Base-by-base conservation (phyloP, 208 protist genomes). In the Trypanosoma mega region DNA sequence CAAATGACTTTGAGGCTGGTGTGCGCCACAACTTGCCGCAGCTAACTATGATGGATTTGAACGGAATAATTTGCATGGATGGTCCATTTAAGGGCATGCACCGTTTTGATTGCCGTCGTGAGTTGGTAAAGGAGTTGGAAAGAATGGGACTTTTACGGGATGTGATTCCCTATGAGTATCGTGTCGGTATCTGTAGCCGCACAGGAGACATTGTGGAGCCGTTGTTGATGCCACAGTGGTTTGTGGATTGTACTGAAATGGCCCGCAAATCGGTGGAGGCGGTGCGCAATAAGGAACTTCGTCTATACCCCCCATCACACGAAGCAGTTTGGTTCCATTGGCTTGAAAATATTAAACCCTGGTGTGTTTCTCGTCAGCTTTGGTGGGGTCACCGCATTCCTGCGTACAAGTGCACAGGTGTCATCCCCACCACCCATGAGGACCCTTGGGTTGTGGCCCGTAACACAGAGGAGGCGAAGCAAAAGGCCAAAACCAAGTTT, bases 311-410 rank as follows among this genome's bases (percentile, higher is more conserved):
- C 16, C 7, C 81, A 27, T 77, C 80, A 3, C 97, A 99, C 72
- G 78, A 94, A 45, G 53, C 76, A 5, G 96, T 90, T 26, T 99
- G 98, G 98, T 95, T 80, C 78, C 82, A 97, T 75, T 99, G 97
- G 97, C 85, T 99, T 29, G 93, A 96, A 63, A 96, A 97, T 54
- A 92, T 97, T 72, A 87, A 96, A 64, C 97, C 97, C 62, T 99
- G 98, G 98, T 96, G 98, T 69, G 96, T 99, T 31, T 99, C 98
- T 11, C 85, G 98, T 29, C 98, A 99, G 84, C 89, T 99, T 21
- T 99, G 98, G 99, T 99, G 99, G 99, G 99, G 99, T 27, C 99
- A 99, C 78, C 93, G 98, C 62, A 99, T 99, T 64, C 99, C 99
- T 11, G 98, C 98, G 16, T 99, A 98, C 77, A 90, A 93, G 44